A percentile compares a stretch with the other conserved stretches of the same genome.
These are phyloP conservation scores for Plasmodium gonderi DNA, from an alignment of 169 alveolate species.

Conservation along the genomic window DNA sequence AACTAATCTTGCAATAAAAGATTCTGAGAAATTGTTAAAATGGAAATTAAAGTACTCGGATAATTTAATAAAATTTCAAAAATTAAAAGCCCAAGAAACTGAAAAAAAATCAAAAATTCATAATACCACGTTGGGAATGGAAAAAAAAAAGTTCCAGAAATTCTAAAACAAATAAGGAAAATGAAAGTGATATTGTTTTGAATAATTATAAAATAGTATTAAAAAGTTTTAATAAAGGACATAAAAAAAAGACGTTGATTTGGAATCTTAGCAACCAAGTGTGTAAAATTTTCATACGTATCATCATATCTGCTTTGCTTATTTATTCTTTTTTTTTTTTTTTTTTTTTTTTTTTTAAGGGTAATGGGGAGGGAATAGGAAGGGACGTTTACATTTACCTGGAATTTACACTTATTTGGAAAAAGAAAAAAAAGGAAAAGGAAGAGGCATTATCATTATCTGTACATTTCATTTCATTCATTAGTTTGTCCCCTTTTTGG, in stretches of 20 bases:
- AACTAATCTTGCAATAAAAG: conserved; percentile 25
- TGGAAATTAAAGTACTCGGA: conserved; percentile 67
- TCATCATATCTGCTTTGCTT: background rate
- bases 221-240: background rate
- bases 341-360: background rate
- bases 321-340: background rate
- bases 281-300: background rate
- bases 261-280: background rate
- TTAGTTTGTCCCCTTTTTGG: background rate
- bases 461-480: too few relatives aligned
- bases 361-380: too few relatives aligned
- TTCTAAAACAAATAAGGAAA: background rate
- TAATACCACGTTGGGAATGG: background rate
- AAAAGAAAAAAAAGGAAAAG: too few relatives aligned
- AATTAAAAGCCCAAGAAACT: background rate
- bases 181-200: background rate
- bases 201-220: background rate
- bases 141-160: background rate
- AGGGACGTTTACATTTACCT: too few relatives aligned
- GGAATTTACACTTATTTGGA: too few relatives aligned
- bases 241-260: background rate
- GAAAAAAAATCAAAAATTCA: background rate
- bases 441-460: too few relatives aligned
- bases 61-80: background rate
- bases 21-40: conserved; percentile 35